A percentile compares a stretch with the other conserved stretches of the same genome.
Evolutionary conservation across 2,329 filamentous ascomycete species (phyloP).

Genomic region (Colletotrichum salicis): DNA sequence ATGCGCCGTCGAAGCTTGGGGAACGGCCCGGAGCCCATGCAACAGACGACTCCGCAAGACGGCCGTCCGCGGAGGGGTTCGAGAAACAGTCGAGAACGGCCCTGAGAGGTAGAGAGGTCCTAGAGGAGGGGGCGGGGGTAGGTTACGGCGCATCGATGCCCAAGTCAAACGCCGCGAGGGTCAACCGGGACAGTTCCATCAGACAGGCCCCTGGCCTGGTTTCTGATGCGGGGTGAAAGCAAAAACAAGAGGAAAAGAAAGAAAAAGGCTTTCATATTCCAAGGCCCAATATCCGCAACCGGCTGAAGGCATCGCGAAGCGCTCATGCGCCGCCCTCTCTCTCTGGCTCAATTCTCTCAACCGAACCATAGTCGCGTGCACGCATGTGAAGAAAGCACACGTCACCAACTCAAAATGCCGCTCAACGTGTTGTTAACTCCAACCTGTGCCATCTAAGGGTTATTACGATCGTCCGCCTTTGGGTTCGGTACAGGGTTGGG

Average conservation of each 20-base stretch:
- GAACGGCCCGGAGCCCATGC: background rate
- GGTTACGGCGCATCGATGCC: background rate
- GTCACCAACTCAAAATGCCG: constrained; percentile 30
- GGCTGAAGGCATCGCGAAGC: background rate
- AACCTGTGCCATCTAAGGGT: background rate
- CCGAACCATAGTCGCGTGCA: constrained; percentile 22
- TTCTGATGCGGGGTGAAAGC: background rate
- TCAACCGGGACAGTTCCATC: background rate
- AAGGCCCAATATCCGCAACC: background rate
- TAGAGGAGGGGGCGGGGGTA: background rate
- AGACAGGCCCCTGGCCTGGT: background rate
- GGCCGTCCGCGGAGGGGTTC: background rate
- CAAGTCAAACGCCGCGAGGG: background rate
- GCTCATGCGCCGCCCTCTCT: background rate
- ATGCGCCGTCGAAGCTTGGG: background rate
- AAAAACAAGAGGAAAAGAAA: background rate
- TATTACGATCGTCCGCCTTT: constrained; percentile 27
- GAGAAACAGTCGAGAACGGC: constrained; percentile 2
- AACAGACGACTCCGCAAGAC: background rate
- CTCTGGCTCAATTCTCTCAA: background rate
- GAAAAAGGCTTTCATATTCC: background rate
- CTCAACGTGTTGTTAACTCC: constrained; percentile 16
- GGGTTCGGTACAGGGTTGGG: constrained; percentile 6
- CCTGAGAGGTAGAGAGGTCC: background rate
- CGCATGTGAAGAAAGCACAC: constrained; percentile 27